Percentiles rank a stretch among this genome's conserved stretches.
Evolutionary conservation across 2,329 filamentous ascomycete genomes (phyloP).

Genomic region (Acephala macrosclerotiorum): DNA sequence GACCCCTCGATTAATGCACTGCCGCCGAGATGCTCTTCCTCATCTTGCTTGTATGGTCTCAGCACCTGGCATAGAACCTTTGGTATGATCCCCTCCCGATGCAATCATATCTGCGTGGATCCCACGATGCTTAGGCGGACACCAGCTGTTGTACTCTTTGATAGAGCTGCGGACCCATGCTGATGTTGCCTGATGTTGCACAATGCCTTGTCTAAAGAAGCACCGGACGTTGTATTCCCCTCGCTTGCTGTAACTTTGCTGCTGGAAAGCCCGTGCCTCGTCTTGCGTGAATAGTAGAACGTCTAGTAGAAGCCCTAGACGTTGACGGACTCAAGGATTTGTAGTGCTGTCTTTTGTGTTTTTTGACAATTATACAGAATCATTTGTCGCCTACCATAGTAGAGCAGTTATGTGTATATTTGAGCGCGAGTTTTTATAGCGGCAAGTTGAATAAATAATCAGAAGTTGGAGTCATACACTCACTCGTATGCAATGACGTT

Average conservation of each 20-base stretch:
- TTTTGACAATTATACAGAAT: conserved; percentile 26
- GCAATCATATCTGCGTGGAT: conserved; percentile 5
- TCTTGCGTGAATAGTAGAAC: conserved; percentile 26
- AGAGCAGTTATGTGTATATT: conserved; percentile 20
- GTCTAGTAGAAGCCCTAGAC: conserved; percentile 21
- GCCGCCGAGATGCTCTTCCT: not conserved
- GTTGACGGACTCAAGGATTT: conserved; percentile 22
- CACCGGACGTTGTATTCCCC: conserved; percentile 28
- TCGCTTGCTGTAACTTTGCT: conserved; percentile 26
- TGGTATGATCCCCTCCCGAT: not conserved
- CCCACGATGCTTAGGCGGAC: conserved; percentile 11
- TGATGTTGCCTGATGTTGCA: conserved; percentile 23
- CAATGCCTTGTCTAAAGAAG: conserved; percentile 25
- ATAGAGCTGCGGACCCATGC: conserved; percentile 1
- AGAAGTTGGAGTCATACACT: conserved; percentile 25
- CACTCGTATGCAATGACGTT: conserved; percentile 26
- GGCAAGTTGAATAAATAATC: conserved; percentile 26
- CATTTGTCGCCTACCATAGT: too few species aligned
- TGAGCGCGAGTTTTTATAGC: conserved; percentile 25
- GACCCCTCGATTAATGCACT: not conserved
- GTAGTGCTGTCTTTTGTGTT: conserved; percentile 25
- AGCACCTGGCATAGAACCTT: not conserved
- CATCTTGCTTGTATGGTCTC: not conserved
- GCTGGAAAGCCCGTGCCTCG: conserved; percentile 23
- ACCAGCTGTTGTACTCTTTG: not conserved